phyloP scores from a whole-genome alignment of 2,329 filamentous ascomycete genomes.

The Chrysoporthe cubensis region DNA sequence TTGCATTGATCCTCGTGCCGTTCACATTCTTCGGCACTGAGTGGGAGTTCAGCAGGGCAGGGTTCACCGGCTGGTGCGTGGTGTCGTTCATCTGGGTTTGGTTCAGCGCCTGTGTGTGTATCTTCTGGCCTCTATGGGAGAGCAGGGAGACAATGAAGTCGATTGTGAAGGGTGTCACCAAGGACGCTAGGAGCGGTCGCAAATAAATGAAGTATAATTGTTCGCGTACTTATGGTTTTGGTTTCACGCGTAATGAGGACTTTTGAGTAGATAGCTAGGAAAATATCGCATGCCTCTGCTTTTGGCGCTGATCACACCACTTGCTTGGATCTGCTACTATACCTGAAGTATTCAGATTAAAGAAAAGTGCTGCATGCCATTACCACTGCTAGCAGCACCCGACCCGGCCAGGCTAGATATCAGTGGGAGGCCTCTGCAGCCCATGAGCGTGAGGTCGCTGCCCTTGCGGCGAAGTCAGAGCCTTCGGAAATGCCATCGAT shows the following conservation, averaged over 20 bases:
- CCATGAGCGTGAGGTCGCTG: neutral
- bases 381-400: neutral
- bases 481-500: neutral
- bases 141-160: conserved; percentile 38
- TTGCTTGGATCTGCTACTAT: neutral
- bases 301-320: neutral
- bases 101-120: conserved; percentile 42
- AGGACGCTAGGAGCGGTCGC: neutral
- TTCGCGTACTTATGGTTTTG: too few species aligned
- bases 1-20: conserved; percentile 44
- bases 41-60: conserved; percentile 40
- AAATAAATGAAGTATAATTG: neutral
- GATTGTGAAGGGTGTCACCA: conserved; percentile 30
- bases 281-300: neutral
- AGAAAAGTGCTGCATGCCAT: neutral
- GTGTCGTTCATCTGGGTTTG: conserved; percentile 47
- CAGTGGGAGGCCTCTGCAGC: neutral
- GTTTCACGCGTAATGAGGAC: neutral
- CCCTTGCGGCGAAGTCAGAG: neutral
- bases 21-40: conserved; percentile 44
- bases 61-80: conserved; percentile 45
- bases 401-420: neutral
- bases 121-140: conserved; percentile 45
- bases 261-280: neutral
- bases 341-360: neutral